Evolutionary conservation across 83 land plant genomes (phyloP), one percentile per base, ranked within the genome.

Genomic region (Picea abies): DNA sequence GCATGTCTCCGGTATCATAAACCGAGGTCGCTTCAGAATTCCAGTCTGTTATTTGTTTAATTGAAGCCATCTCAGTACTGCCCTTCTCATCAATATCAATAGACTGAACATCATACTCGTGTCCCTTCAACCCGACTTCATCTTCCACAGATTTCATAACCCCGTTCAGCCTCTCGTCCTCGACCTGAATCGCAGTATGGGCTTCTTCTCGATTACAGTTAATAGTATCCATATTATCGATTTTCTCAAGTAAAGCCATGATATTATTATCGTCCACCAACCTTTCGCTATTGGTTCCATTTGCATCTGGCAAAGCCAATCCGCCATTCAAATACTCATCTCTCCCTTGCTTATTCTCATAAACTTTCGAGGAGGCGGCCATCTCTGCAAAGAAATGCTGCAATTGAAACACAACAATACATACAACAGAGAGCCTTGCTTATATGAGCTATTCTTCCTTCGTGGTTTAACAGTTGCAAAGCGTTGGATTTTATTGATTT

Each of bases 311-410:
- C 23, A 72, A 72, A 44, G 3, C 56, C 4, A n/a, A 19, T 3
- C 76, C 76, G 23, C 58, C 56, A 22, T n/a, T 39, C 76, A 58
- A 72, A n/a, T 39, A n/a, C 25, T 72, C 76, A 4, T 72, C 76
- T 72, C 76, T 72, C 15, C 58, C 76, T 44, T 56, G 25, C 76
- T 72, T 72, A 20, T 72, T 72, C 58, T 72, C 0, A 49, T 23
- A 44, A 72, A 16, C 20, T 72, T 20, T 4, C 8, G 52, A 20
- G 76, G 44, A n/a, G 22, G n/a, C 76, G 44, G 41, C 41, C 44
- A 9, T 72, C 20, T 49, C 1, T 1, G 20, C 16, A 16, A 6
- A 0, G 52, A 49, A 15, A 37, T 0, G 2, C 0, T 11, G 35
- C 2, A 1, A 71, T 0, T 37, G 19, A 37, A 1, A 2, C 1